phyloP scores from a whole-genome alignment of 768 basidiomycete genomes.

The Tulasnella sp. region DNA sequence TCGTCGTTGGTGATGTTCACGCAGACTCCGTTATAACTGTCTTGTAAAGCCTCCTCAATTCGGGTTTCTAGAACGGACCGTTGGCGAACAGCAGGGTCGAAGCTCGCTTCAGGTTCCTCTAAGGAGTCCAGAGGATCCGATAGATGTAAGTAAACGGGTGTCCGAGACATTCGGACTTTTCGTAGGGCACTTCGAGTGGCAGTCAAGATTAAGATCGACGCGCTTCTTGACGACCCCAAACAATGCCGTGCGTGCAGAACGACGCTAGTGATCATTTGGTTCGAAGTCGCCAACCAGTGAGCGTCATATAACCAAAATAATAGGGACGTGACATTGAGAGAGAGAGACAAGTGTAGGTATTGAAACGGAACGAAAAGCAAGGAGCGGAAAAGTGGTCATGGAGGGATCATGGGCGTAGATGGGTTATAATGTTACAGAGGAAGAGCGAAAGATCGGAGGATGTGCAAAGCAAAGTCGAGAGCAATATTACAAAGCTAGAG shows the following conservation, averaged over 20 bases:
- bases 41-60: background rate
- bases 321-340: background rate
- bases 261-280: background rate
- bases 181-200: background rate
- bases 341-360: background rate
- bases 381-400: background rate
- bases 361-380: slow-evolving; percentile 4
- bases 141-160: background rate
- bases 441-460: background rate
- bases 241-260: background rate
- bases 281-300: background rate
- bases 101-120: background rate
- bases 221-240: background rate
- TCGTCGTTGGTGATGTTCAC: slow-evolving; percentile 81
- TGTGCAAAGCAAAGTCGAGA: background rate
- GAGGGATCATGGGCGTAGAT: background rate
- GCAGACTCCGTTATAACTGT: slow-evolving; percentile 57
- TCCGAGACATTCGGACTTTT: background rate
- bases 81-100: background rate
- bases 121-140: background rate
- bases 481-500: background rate
- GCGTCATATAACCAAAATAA: background rate
- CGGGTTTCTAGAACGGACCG: background rate
- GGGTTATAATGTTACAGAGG: background rate
- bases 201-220: background rate